Percentiles rank a stretch among this genome's conserved stretches.
These are phyloP conservation scores for Syzygium syzygioides DNA, from an alignment of 441 rosid species.

Conservation along the genomic window DNA sequence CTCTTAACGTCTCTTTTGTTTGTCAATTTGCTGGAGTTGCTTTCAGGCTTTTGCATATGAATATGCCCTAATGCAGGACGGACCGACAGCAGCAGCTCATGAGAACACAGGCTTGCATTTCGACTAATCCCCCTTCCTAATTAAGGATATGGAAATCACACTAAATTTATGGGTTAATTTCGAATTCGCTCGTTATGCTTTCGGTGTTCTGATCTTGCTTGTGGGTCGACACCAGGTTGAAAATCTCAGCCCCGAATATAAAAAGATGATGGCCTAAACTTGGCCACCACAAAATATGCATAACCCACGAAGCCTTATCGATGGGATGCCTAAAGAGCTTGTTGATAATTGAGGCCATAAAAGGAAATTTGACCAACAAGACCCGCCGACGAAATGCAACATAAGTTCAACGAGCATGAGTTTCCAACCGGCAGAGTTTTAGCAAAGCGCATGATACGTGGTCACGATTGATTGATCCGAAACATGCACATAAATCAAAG, in stretches of 20 bases:
- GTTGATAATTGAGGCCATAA: background rate
- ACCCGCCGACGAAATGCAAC: background rate
- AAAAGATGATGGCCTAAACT: background rate
- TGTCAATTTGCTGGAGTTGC: background rate
- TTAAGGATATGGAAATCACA: background rate
- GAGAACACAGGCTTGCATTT: background rate
- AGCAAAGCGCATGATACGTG: fast-evolving
- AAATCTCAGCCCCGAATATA: background rate
- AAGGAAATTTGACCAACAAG: background rate
- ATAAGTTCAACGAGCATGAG: background rate
- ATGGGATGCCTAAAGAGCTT: fast-evolving
- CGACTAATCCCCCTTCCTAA: background rate
- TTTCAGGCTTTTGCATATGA: background rate
- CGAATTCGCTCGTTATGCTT: background rate
- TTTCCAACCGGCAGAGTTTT: fast-evolving
- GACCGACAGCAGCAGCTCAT: background rate
- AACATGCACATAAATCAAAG: background rate
- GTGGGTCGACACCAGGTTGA: background rate
- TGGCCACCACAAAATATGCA: background rate
- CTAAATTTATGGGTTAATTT: background rate
- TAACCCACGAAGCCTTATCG: background rate
- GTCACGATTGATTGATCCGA: background rate
- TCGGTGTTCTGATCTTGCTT: background rate
- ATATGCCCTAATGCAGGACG: background rate
- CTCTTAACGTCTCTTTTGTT: background rate